Evolutionary conservation across 805 yeast species (phyloP).

Genomic region (Myxozyma geophila): DNA sequence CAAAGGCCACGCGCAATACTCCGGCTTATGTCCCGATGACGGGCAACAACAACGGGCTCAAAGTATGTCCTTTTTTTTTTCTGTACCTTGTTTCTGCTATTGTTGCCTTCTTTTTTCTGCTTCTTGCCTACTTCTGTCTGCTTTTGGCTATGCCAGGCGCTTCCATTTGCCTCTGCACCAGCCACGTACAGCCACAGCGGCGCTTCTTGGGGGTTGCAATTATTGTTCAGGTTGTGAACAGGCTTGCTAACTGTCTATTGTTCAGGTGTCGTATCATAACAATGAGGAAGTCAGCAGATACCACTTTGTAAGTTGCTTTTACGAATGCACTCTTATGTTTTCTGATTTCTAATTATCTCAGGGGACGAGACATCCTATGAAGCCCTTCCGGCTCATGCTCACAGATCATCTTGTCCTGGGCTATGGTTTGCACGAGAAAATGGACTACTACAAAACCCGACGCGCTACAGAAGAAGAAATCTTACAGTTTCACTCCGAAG

Average conservation of each 20-base stretch:
- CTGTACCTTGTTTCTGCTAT: neutral
- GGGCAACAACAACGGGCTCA: slow-evolving; percentile 18
- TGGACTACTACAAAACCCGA: slow-evolving; percentile 88
- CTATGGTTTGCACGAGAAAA: slow-evolving; percentile 81
- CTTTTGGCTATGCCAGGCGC: neutral
- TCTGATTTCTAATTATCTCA: neutral
- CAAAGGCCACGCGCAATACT: slow-evolving; percentile 24
- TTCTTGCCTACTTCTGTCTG: neutral
- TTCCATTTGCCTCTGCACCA: neutral
- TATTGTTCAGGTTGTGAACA: neutral
- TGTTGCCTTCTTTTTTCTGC: neutral
- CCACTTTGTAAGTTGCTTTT: slow-evolving; percentile 60
- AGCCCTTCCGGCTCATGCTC: slow-evolving; percentile 89
- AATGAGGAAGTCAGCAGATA: slow-evolving; percentile 72
- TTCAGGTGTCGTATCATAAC: slow-evolving; percentile 74
- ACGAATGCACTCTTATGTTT: neutral
- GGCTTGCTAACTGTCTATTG: neutral
- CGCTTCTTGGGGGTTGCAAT: neutral
- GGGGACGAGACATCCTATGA: slow-evolving; percentile 97
- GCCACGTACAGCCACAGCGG: neutral
- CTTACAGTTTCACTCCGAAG: slow-evolving; percentile 81
- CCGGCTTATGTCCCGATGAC: slow-evolving; percentile 22
- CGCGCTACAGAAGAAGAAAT: slow-evolving; percentile 82
- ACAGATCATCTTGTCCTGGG: slow-evolving; percentile 89
- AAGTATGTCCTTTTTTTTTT: slow-evolving; percentile 9